Conservation (phyloP, 2,329 filamentous ascomycete species). For the Hymenoscyphus fructigenus region DNA sequence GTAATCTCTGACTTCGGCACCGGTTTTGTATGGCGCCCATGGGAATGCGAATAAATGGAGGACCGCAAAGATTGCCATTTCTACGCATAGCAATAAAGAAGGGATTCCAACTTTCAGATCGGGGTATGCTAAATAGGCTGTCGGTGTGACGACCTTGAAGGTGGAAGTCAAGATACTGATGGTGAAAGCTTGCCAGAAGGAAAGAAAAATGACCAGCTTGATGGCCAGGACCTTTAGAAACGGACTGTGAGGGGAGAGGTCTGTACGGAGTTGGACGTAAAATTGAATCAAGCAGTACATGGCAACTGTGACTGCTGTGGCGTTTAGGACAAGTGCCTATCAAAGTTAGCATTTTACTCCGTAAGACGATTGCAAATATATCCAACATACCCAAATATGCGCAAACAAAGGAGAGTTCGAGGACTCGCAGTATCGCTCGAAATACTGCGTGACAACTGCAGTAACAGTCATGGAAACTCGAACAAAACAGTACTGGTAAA, state of each 20-base stretch:
- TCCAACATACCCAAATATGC: conserved; percentile 71
- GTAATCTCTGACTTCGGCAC: conserved; percentile 32
- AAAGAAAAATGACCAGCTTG: conserved; percentile 88
- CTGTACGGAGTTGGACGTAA: conserved; percentile 71
- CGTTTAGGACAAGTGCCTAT: conserved; percentile 67
- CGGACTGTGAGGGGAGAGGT: conserved; percentile 67
- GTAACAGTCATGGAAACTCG: conserved; percentile 77
- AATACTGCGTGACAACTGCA: conserved; percentile 70
- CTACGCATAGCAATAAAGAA: conserved; percentile 72
- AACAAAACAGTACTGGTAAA: conserved; percentile 86
- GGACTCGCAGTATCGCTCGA: conserved; percentile 72
- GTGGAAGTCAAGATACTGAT: conserved; percentile 59
- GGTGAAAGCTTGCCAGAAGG: conserved; percentile 76
- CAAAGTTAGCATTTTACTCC: conserved; percentile 3
- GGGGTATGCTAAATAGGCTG: conserved; percentile 61
- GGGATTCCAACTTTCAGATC: conserved; percentile 83
- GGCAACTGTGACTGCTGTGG: conserved; percentile 71
- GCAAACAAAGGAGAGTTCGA: conserved; percentile 75
- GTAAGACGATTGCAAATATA: background rate
- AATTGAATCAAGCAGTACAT: conserved; percentile 91
- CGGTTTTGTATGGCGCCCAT: conserved; percentile 62
- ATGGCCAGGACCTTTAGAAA: conserved; percentile 83
- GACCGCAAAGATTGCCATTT: conserved; percentile 79
- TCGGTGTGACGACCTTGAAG: conserved; percentile 60
- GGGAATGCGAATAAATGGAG: conserved; percentile 83